Conservation (phyloP, 2,329 filamentous ascomycete genomes). For the Aspergillus pseudonomiae region DNA sequence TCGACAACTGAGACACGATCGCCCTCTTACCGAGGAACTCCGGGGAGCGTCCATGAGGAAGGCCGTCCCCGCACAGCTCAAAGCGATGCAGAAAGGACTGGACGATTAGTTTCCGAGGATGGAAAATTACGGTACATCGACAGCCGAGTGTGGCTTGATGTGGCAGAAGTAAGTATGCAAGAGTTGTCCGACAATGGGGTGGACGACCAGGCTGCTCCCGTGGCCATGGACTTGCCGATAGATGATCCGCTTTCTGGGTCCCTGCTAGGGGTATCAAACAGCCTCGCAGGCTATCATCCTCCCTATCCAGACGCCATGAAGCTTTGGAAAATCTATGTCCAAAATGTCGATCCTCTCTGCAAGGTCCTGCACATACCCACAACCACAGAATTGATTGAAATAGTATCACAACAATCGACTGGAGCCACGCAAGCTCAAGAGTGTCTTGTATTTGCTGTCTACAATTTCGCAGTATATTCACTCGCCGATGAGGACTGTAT, state of each 20-base stretch:
- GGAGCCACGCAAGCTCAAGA: slow-evolving; percentile 34
- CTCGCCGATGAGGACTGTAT: slow-evolving; percentile 19
- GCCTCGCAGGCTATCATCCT: slow-evolving; percentile 33
- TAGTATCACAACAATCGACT: slow-evolving; percentile 53
- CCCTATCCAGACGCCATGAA: slow-evolving; percentile 55
- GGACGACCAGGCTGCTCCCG: background rate
- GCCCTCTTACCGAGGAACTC: background rate
- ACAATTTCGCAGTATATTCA: slow-evolving; percentile 24
- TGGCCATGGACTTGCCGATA: background rate
- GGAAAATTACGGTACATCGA: slow-evolving; percentile 50
- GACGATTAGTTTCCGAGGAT: slow-evolving; percentile 12
- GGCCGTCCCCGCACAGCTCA: background rate
- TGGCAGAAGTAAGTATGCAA: slow-evolving; percentile 30
- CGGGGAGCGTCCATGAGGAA: background rate
- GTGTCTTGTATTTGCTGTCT: slow-evolving; percentile 38
- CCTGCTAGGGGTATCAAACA: slow-evolving; percentile 7
- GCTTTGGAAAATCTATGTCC: slow-evolving; percentile 74
- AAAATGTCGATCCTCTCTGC: slow-evolving; percentile 73
- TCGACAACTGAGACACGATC: background rate
- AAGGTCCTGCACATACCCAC: slow-evolving; percentile 74
- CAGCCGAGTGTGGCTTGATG: slow-evolving; percentile 31
- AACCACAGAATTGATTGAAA: slow-evolving; percentile 65
- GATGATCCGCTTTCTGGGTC: slow-evolving; percentile 4
- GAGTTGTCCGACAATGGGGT: slow-evolving; percentile 27
- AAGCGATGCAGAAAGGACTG: background rate